Base-by-base conservation (phyloP, 305 asterid genomes). In the Striga hermonthica region DNA sequence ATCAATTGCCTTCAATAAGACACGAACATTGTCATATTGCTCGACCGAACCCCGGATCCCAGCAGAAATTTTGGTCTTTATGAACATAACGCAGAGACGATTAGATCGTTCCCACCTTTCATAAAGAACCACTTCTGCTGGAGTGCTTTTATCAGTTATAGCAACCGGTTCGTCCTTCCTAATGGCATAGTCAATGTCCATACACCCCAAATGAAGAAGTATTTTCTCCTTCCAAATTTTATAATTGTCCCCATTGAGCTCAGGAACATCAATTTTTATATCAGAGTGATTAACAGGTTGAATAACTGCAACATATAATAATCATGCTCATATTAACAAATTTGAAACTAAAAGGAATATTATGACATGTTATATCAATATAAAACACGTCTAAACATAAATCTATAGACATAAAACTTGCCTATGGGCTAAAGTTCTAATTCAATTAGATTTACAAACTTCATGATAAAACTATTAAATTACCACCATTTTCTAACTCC, bases 151-250 rank as follows among this genome's bases (percentile, higher is more conserved):
- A 7, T 44, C 49, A 8, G 11, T 44, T 44, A 44, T 44, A 7
- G 49, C 49, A 5, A 0, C 2, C 11, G 49, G 49, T 57, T 57
- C 43, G 1, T 12, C 9, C 7, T 35, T 57, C 6, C 3, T n/a
- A 1, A 31, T 55, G n/a, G 59, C 38, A 55, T 55, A 55, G 31
- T 55, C 62, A 57, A 57, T 31, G 9, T 35, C 62, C 41, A 57
- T 57, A 41, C 22, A 34, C n/a, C 9, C 45, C 7, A 35, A 35
- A 36, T 57, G 45, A 35, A 57, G 43, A 7, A 57, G 28, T 31
- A 57, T 36, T 35, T 9, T 57, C 28, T 57, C 62, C 22, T 34
- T 57, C 39, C 60, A 54, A 3, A 22, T 10, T 4, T 28, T 54
- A 54, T 54, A 54, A 3, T 52, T 52, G 31, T 52, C 57, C 31